Evolutionary conservation across 352 stramenopile genomes (phyloP).

Genomic region (Lagenidium giganteum): DNA sequence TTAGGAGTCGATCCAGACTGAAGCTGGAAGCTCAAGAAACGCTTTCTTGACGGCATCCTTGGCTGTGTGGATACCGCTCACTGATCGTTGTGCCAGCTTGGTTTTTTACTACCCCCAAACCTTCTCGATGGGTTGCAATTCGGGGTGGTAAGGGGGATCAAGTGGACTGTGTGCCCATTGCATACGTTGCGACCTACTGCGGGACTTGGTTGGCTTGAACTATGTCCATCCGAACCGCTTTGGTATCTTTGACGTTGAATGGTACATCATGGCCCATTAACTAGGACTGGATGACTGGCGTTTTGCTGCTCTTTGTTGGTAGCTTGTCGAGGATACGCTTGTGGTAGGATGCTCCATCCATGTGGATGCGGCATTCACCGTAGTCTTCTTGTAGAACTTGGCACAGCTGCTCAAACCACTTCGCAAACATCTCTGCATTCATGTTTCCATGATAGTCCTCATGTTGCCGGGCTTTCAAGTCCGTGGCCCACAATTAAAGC

Average conservation of each 20-base stretch:
- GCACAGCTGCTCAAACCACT: constrained; percentile 10
- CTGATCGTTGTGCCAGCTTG: constrained; percentile 1
- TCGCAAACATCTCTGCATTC: constrained; percentile 1
- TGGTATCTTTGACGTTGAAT: background rate
- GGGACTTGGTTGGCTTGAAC: background rate
- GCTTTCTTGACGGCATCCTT: too few species aligned
- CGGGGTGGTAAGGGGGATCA: constrained; percentile 8
- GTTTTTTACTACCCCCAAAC: constrained; percentile 13
- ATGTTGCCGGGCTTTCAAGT: background rate
- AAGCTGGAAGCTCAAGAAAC: too few species aligned
- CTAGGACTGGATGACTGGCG: constrained; percentile 5
- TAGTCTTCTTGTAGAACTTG: background rate
- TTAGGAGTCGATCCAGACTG: too few species aligned
- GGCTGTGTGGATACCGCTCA: too few species aligned
- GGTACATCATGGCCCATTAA: background rate
- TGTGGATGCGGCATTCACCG: constrained; percentile 4
- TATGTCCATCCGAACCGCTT: background rate
- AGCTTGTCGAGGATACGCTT: background rate
- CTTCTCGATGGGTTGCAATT: constrained; percentile 6
- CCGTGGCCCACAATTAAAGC: background rate
- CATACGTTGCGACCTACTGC: background rate
- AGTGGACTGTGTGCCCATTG: constrained; percentile 5
- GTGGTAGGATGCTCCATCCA: constrained; percentile 12
- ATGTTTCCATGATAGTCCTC: constrained; percentile 16
- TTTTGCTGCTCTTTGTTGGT: background rate